Conservation (phyloP, 2,329 filamentous ascomycete genomes). For the Aureobasidium sp. region DNA sequence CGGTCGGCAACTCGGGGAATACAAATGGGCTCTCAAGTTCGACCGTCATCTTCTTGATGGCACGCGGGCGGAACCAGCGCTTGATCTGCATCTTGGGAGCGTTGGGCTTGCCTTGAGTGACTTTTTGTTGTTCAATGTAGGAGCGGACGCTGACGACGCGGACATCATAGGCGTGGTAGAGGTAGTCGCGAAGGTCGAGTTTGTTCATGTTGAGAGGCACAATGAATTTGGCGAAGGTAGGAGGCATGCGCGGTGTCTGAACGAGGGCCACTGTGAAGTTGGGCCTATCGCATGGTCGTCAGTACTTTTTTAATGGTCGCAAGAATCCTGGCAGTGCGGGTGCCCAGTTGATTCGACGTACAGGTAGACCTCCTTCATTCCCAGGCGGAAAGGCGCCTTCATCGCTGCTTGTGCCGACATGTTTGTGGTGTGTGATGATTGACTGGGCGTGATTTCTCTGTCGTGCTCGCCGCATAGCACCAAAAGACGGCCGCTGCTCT, state of each 20-base stretch:
- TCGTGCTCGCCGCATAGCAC: constrained; percentile 7
- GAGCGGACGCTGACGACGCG: constrained; percentile 66
- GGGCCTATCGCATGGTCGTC: constrained; percentile 48
- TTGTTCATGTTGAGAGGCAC: constrained; percentile 93
- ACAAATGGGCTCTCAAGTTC: constrained; percentile 82
- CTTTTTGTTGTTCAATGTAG: constrained; percentile 62
- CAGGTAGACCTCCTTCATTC: constrained; percentile 29
- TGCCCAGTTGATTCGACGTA: constrained; percentile 15
- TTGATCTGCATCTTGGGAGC: constrained; percentile 32
- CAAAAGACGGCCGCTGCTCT: neutral
- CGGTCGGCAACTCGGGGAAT: constrained; percentile 65
- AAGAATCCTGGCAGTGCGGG: neutral
- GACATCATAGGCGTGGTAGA: constrained; percentile 77
- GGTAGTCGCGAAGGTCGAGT: constrained; percentile 91
- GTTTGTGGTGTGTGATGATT: neutral
- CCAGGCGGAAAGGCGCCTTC: constrained; percentile 23
- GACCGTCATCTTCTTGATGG: constrained; percentile 89
- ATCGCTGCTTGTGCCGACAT: neutral
- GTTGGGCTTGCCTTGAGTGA: constrained; percentile 43
- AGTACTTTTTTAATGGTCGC: neutral
- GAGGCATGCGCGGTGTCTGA: constrained; percentile 61
- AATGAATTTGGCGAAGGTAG: constrained; percentile 79
- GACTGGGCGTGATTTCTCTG: neutral
- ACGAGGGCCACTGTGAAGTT: constrained; percentile 73
- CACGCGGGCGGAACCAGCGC: constrained; percentile 57